A percentile compares a stretch with the other conserved stretches of the same genome.
Conservation (phyloP, 176 grass and related monocot species). For the Melocanna baccifera region DNA sequence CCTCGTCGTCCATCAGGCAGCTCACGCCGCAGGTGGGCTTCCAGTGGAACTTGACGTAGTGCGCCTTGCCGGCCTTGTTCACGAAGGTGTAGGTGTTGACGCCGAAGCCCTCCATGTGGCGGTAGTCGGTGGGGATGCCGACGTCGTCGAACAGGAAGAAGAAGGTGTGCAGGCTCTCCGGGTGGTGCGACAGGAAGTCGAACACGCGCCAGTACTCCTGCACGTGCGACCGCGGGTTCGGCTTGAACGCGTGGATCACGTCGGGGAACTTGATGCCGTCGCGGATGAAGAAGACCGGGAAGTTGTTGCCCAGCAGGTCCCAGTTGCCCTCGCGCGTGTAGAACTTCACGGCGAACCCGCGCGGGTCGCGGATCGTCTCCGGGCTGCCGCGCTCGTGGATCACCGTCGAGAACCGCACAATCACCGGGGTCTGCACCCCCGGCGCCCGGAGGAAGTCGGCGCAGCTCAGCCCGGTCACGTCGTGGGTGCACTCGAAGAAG, state of each 20-base stretch:
- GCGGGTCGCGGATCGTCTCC: conserved; percentile 84
- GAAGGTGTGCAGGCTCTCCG: conserved; percentile 88
- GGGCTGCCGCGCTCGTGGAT: conserved; percentile 81
- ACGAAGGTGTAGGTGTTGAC: conserved; percentile 88
- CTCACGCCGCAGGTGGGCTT: conserved; percentile 72
- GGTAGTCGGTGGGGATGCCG: conserved; percentile 68
- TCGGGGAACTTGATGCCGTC: conserved; percentile 88
- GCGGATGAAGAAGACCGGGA: conserved; percentile 91
- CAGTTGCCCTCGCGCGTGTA: conserved; percentile 87
- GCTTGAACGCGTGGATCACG: conserved; percentile 88
- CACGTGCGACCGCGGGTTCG: conserved; percentile 66
- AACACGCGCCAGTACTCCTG: conserved; percentile 87
- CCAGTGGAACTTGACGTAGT: conserved; percentile 93
- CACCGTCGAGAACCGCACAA: conserved; percentile 83
- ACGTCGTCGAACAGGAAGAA: conserved; percentile 96
- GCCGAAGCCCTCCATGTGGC: conserved; percentile 84
- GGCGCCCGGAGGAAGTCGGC: conserved; percentile 78
- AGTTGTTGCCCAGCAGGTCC: conserved; percentile 87
- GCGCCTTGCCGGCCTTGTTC: conserved; percentile 45
- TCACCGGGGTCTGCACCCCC: conserved; percentile 52
- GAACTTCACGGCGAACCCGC: conserved; percentile 90
- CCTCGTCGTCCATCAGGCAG: conserved; percentile 67
- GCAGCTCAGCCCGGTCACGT: conserved; percentile 53
- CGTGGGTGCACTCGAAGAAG: conserved; percentile 89
- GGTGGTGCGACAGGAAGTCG: conserved; percentile 66